Evolutionary conservation across 164 flowering plant species (phyloP), one percentile per base, ranked within the genome.

Genomic region (Nymphaea thermarum): DNA sequence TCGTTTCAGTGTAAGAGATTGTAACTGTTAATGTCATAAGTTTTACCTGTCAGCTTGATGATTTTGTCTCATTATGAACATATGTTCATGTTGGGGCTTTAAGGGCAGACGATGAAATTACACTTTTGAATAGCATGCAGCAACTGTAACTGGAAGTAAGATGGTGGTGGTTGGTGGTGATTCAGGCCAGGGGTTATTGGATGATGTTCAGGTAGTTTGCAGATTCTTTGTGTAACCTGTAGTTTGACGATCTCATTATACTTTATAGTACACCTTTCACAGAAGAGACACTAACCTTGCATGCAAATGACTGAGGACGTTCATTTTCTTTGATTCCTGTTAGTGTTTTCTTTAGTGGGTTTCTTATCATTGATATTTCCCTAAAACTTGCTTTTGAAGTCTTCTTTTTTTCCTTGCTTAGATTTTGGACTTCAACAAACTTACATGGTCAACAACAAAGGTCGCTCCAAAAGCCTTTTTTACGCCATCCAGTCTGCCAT

Each of bases 161-260:
- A 95, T 95, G 99, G 78, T 95, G 65, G 94, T 95, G 60, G 97
- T 95, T 74, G 99, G 99, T 59, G 99, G 99, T 70, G 99, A 95
- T 81, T 83, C 96, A 71, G 87, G 82, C 66, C 81, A 77, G 65
- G 92, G 84, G 63, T 68, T 90, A 78, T 78, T 95, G 63, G 97
- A 95, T 59, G 99, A 95, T 87, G 93, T 95, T 41, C 97, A 90
- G 94, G 99, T 95, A 81, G 25, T 65, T 25, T 47, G 55, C 8
- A 61, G n/a, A 11, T n/a, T 17, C 4, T 61, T 36, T 61, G 8
- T 5, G 15, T n/a, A n/a, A 61, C 7, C 1, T 55, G 10, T 55
- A 16, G 16, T 55, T 55, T 55, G 60, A 8, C 10, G 10, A 16
- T 55, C 60, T 10, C 10, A 55, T 8, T 55, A 2, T 55, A 8